phyloP scores from a whole-genome alignment of 345 rosid species.

The Lepidium didymum region DNA sequence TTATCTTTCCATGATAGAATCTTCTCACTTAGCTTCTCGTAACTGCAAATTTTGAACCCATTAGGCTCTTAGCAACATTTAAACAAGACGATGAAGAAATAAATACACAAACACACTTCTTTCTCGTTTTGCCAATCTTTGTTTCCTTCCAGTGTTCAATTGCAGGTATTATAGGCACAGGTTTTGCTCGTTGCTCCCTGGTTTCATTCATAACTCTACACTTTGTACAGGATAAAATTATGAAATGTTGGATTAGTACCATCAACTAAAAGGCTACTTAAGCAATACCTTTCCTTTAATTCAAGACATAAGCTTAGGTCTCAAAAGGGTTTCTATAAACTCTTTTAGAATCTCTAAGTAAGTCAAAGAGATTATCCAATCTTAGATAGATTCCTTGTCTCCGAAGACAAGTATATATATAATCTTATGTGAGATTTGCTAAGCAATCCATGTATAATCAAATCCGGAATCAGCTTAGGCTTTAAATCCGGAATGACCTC shows the following conservation, averaged over 20 bases:
- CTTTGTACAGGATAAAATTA: background rate
- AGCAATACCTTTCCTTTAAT: constrained; percentile 23
- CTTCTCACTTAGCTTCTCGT: constrained; percentile 35
- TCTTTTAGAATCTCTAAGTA: background rate
- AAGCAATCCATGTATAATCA: background rate
- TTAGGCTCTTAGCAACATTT: constrained; percentile 6
- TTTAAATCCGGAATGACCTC: constrained; percentile 40
- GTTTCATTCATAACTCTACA: constrained; percentile 1
- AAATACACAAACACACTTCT: constrained; percentile 32
- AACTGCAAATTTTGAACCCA: constrained; percentile 36
- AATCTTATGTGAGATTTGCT: background rate
- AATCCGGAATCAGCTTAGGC: constrained; percentile 36
- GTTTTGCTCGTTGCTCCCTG: background rate
- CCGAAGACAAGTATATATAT: background rate
- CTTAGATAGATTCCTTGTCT: constrained; percentile 3
- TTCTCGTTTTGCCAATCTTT: constrained; percentile 41
- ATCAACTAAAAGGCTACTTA: constrained; percentile 1
- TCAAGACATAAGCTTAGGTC: constrained; percentile 2
- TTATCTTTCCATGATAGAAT: constrained; percentile 56
- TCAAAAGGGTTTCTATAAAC: constrained; percentile 6
- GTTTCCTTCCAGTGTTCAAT: constrained; percentile 61
- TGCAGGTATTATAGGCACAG: background rate
- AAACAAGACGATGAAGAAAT: background rate
- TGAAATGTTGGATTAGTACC: background rate
- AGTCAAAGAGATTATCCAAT: background rate